A percentile compares a stretch with the other conserved stretches of the same genome.
These are phyloP conservation scores for Alternaria triticimaculans DNA, from an alignment of 2,329 filamentous ascomycete genomes.

Conservation along the genomic window DNA sequence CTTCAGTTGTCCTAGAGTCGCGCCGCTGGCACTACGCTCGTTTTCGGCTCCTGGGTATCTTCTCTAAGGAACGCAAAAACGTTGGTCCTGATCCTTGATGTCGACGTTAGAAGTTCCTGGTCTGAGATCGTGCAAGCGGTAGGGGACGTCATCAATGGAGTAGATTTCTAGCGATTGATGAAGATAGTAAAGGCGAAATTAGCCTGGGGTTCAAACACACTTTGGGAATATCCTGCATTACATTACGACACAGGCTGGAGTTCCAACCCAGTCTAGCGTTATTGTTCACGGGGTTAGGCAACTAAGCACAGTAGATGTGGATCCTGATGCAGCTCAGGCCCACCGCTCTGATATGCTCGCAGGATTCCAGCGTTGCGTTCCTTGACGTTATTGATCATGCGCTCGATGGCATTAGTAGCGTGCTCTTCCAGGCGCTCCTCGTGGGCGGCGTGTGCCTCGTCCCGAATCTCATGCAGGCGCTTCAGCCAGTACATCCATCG, in stretches of 20 bases:
- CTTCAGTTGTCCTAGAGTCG: too few species aligned
- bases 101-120: not conserved
- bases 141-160: not conserved
- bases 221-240: not conserved
- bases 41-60: not conserved
- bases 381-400: not conserved
- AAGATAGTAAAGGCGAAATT: not conserved
- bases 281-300: not conserved
- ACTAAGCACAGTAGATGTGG: not conserved
- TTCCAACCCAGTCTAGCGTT: not conserved
- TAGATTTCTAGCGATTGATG: not conserved
- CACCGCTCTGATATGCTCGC: not conserved
- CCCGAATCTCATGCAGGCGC: slow-evolving; percentile 11
- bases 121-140: not conserved
- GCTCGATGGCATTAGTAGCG: not conserved
- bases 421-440: not conserved
- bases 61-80: too few species aligned
- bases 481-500: slow-evolving; percentile 18
- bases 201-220: not conserved
- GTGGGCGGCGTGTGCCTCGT: slow-evolving; percentile 4
- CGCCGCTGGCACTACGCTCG: not conserved
- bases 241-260: not conserved
- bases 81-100: not conserved
- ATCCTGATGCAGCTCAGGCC: not conserved
- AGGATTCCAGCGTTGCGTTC: not conserved